These are phyloP conservation scores for Fusarium sp. DNA, from an alignment of 2,329 filamentous ascomycete genomes.

Conservation along the genomic window DNA sequence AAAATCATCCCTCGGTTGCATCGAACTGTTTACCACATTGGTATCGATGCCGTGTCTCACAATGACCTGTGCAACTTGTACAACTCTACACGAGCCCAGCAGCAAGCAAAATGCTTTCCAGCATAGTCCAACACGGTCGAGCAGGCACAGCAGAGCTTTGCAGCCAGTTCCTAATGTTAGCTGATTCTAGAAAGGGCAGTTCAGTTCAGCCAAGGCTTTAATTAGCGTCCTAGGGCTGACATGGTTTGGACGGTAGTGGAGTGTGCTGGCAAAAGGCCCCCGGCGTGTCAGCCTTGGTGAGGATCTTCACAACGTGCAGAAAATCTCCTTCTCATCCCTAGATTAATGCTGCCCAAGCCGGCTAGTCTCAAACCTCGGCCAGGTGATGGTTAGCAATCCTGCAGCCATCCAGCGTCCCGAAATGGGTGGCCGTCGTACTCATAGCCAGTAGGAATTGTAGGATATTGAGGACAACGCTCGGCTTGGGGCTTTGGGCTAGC, in stretches of 20 bases:
- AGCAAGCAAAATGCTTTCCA: background rate
- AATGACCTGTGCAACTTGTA: conserved; percentile 39
- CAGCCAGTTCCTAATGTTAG: background rate
- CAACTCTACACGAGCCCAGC: conserved; percentile 19
- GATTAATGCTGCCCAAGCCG: conserved; percentile 31
- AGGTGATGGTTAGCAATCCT: background rate
- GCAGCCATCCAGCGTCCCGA: conserved; percentile 22
- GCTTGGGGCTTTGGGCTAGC: conserved; percentile 21
- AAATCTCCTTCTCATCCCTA: conserved; percentile 14
- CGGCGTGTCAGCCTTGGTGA: conserved; percentile 33
- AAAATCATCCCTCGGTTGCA: conserved; percentile 8
- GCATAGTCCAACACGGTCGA: conserved; percentile 1
- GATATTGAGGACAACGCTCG: conserved; percentile 13
- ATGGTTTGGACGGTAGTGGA: conserved; percentile 25
- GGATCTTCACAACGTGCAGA: conserved; percentile 18
- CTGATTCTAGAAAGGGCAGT: conserved; percentile 1
- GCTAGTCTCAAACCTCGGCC: conserved; percentile 12
- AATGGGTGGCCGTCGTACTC: conserved; percentile 14
- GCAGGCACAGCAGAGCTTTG: background rate
- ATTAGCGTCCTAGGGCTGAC: conserved; percentile 48
- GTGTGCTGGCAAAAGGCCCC: conserved; percentile 13
- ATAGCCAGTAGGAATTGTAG: conserved; percentile 9
- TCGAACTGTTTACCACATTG: conserved; percentile 9
- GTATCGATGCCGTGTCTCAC: conserved; percentile 10
- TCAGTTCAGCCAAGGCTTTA: conserved; percentile 19